These are phyloP conservation scores for Aspergillus sergii DNA, from an alignment of 2,329 filamentous ascomycete species.

Conservation along the genomic window DNA sequence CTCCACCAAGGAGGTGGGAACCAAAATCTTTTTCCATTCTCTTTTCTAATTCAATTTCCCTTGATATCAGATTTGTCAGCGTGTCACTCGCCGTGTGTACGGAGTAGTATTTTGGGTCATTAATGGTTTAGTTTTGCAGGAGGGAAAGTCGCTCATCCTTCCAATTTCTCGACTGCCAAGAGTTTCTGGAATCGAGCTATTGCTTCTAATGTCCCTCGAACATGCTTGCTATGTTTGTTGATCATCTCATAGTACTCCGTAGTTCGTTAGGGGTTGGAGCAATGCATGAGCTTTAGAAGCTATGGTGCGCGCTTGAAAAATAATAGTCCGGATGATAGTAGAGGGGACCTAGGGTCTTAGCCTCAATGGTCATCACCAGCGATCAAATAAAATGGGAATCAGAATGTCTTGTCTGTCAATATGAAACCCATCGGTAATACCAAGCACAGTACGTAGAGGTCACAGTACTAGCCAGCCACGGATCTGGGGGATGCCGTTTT, in stretches of 20 bases:
- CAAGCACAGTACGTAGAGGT: too few species aligned
- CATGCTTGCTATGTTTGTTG: neutral
- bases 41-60: neutral
- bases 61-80: neutral
- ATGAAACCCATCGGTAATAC: too few species aligned
- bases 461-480: too few species aligned
- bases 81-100: neutral
- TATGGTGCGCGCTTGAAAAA: too few species aligned
- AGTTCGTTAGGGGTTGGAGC: neutral
- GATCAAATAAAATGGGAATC: too few species aligned
- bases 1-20: neutral
- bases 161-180: constrained; percentile 11
- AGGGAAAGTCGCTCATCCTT: neutral
- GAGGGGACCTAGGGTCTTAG: too few species aligned
- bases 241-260: neutral
- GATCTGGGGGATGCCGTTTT: neutral
- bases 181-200: constrained; percentile 18
- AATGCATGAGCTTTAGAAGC: neutral
- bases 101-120: neutral
- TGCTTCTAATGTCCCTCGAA: constrained; percentile 13
- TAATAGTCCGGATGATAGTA: too few species aligned
- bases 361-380: too few species aligned
- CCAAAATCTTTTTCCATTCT: neutral
- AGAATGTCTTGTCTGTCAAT: too few species aligned
- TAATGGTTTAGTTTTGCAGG: neutral